Evolutionary conservation across 257 asterid genomes (phyloP), one percentile per base, ranked within the genome.

Genomic region (Salvia splendens): DNA sequence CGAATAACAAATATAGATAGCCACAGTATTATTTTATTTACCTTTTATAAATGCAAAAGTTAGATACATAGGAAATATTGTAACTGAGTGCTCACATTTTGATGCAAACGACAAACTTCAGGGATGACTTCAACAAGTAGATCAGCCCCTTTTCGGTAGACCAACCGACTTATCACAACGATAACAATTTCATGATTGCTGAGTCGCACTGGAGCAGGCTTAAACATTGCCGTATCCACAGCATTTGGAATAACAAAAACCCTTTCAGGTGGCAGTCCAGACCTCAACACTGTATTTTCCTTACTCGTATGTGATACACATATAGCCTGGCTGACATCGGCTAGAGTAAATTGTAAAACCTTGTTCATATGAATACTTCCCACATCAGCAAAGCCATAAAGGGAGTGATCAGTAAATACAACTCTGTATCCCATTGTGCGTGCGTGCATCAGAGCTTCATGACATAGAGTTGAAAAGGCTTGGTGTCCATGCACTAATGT

Each of bases 321-420:
- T 57, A 94, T 94, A 58, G 97, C 99, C 76, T 91, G 95, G 61
- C 79, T 94, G 57, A 94, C 97, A 75, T 91, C 99, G 11, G 96
- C 99, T 51, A 91, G 83, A 33, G 99, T 88, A 72, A 91, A 94
- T 69, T 88, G 97, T 83, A 94, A 74, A 20, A 94, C 97, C 83
- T 94, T 94, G 85, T 94, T 91, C 99, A 91, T 91, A 80, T 94
- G 96, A 84, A 91, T 88, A 71, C 99, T 93, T 69, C 97, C 96
- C 77, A 83, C 87, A 49, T 93, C 99, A 73, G 95, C 91, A 81
- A 93, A 93, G 12, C 99, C 99, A 75, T 94, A 94, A 41, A 94
- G 95, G 47, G 99, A 94, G 84, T 94, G 97, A 83, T 94, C 97
- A 5, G 99, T 93, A 72, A 93, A 93, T 62, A 93, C 89, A 72